Evolutionary conservation across 208 protist genomes (phyloP), one percentile per base, ranked within the genome.

Genomic region (Crithidia bombi): DNA sequence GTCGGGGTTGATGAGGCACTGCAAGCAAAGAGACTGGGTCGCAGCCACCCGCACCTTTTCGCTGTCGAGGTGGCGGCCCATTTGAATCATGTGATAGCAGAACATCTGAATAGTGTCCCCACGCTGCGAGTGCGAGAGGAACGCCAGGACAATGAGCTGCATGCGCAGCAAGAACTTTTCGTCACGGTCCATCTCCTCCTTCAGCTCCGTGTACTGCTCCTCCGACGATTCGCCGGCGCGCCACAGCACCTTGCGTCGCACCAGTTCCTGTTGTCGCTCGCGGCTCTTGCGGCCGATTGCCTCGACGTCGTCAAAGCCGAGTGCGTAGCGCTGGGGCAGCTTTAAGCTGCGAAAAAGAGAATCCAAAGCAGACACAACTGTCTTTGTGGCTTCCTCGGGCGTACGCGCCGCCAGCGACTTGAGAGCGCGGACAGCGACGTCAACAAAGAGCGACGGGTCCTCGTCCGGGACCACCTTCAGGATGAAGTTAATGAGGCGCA

Each of bases 151-250:
- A 62, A 96, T 93, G 62, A 88, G 86, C 80, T 96, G 92, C 83
- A 96, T 96, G 62, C 92, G 87, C 36, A 94, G 79, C 39, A 96
- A 77, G 51, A 95, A 96, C 66, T 95, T 95, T 63, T 95, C 88
- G 55, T 96, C 92, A 14, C 83, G 75, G 65, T 93, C 87, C 76
- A 95, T 93, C 79, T 93, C 86, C 50, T 85, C 86, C 63, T 86
- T 81, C 32, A 96, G 80, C 56, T 85, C 73, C n/a, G 83, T 76
- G 62, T 86, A 86, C 50, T 80, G 70, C 38, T 83, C 77, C 66
- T 91, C 76, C 9, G 65, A 66, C 14, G 57, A 41, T 41, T 86
- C 86, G 12, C 85, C 82, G 11, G 78, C 28, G 50, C 79, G 85
- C 39, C 82, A 65, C 43, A 86, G 72, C 38, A 86, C 86, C 71